Percentiles rank a stretch among this genome's conserved stretches.
Conservation (phyloP, 805 yeast genomes). For the Yamadazyma takamatsuzukensis region DNA sequence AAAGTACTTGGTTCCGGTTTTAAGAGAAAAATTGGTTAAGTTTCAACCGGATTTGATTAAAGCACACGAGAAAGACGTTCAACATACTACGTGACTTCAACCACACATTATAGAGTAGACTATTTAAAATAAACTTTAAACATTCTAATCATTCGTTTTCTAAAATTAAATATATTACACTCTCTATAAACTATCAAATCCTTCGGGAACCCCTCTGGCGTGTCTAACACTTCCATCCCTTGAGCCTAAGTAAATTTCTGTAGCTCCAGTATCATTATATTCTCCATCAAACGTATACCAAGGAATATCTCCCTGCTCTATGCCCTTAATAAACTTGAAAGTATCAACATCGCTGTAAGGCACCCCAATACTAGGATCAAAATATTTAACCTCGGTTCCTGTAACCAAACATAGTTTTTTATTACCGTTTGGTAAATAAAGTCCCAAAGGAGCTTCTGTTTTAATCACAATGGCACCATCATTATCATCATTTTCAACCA, state of each 20-base stretch:
- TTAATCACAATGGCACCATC: slow-evolving; percentile 43
- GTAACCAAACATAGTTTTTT: slow-evolving; percentile 70
- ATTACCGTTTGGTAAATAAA: slow-evolving; percentile 64
- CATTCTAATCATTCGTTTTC: neutral
- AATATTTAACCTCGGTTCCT: slow-evolving; percentile 75
- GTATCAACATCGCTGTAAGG: slow-evolving; percentile 83
- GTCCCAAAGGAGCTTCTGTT: slow-evolving; percentile 74
- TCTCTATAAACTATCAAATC: slow-evolving; percentile 46
- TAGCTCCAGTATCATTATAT: slow-evolving; percentile 50
- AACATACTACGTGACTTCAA: slow-evolving; percentile 39
- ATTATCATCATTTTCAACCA: slow-evolving; percentile 30
- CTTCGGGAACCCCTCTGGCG: slow-evolving; percentile 87
- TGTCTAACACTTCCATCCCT: slow-evolving; percentile 57
- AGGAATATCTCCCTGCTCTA: slow-evolving; percentile 45
- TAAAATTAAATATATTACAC: too few relatives aligned
- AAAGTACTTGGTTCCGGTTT: slow-evolving; percentile 49
- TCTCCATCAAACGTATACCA: slow-evolving; percentile 52
- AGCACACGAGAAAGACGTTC: slow-evolving; percentile 62
- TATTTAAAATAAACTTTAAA: neutral
- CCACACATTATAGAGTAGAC: slow-evolving; percentile 1
- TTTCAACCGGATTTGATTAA: slow-evolving; percentile 62
- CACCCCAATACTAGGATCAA: slow-evolving; percentile 84
- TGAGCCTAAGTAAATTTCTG: slow-evolving; percentile 38
- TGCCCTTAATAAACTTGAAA: slow-evolving; percentile 56
- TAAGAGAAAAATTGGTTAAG: slow-evolving; percentile 44